Evolutionary conservation across 768 basidiomycete species (phyloP).

Genomic region (Serendipita sp.): DNA sequence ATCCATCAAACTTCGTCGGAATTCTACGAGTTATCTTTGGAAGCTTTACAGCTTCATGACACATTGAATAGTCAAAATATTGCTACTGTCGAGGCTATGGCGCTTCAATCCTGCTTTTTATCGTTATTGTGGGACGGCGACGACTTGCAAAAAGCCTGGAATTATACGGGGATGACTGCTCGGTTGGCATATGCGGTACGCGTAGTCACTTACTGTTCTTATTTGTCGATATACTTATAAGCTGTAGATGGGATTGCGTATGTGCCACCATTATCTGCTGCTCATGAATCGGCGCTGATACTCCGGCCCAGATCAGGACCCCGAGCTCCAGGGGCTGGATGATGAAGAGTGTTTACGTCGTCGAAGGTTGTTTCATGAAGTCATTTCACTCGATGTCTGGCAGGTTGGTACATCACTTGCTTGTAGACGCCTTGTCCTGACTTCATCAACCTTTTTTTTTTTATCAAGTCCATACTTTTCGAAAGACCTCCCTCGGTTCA

Average conservation of each 20-base stretch:
- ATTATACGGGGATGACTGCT: not conserved
- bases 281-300: not conserved
- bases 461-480: not conserved
- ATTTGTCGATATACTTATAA: not conserved
- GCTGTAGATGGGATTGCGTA: not conserved
- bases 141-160: not conserved
- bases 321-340: not conserved
- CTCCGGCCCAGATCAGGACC: not conserved
- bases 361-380: constrained; percentile 1
- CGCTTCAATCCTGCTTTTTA: not conserved
- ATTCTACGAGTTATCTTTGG: not conserved
- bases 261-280: not conserved
- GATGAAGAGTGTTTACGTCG: not conserved
- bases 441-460: too few species aligned
- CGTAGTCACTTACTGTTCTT: not conserved
- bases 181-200: not conserved
- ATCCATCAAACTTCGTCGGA: not conserved
- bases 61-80: not conserved
- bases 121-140: not conserved
- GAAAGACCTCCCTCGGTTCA: not conserved
- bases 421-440: too few species aligned
- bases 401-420: not conserved
- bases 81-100: not conserved
- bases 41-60: not conserved
- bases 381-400: not conserved